Percentiles rank a stretch among this genome's conserved stretches.
These are phyloP conservation scores for Chlorella vulgaris DNA, from an alignment of 139 green algal species.

Conservation along the genomic window DNA sequence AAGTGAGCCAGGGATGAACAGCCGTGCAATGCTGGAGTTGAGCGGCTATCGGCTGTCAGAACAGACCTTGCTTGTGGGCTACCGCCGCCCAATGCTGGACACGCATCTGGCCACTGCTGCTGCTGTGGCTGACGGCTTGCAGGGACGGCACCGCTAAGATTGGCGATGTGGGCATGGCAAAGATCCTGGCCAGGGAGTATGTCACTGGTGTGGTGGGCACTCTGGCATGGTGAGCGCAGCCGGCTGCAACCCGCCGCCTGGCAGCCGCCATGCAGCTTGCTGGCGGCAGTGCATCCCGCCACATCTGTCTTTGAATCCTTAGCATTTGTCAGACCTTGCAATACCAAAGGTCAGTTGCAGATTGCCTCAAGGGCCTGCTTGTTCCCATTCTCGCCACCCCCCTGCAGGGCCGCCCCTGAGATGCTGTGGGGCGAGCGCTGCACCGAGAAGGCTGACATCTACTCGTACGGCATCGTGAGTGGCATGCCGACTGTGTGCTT, in stretches of 20 bases:
- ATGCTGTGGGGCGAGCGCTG: constrained; percentile 33
- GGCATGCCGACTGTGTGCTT: background rate
- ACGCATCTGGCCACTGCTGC: too few species aligned
- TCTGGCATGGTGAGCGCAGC: constrained; percentile 32
- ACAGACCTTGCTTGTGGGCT: too few species aligned
- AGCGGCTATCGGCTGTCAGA: too few species aligned
- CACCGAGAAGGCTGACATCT: constrained; percentile 45
- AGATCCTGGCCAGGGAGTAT: constrained; percentile 29
- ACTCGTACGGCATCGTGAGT: background rate
- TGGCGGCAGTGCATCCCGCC: too few species aligned
- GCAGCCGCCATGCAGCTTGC: background rate
- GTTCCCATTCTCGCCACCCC: too few species aligned
- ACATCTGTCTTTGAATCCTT: too few species aligned
- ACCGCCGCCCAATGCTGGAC: too few species aligned
- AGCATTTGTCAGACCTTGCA: too few species aligned
- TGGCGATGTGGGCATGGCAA: constrained; percentile 49
- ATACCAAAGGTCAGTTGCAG: too few species aligned
- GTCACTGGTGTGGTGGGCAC: constrained; percentile 30
- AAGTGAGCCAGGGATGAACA: background rate
- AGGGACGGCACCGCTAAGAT: constrained; percentile 46
- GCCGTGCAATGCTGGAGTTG: too few species aligned
- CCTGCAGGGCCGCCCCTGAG: constrained; percentile 38
- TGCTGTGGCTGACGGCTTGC: background rate
- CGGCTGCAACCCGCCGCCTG: background rate
- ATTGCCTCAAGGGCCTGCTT: too few species aligned